Conservation (phyloP, 768 basidiomycete genomes). For the Xerocomellus chrysenteron region DNA sequence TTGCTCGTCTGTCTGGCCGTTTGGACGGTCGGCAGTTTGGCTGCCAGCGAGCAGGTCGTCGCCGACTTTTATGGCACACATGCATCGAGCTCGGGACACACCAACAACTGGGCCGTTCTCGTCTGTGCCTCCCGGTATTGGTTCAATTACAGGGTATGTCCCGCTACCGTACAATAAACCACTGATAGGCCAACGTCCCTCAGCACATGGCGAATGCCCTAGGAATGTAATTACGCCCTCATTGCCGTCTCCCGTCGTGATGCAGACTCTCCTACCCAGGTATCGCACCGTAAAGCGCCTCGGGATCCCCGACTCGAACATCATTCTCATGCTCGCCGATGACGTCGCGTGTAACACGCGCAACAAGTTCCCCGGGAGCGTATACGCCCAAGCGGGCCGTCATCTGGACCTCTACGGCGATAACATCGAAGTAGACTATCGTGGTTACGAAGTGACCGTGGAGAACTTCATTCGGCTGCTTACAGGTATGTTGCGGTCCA, state of each 20-base stretch:
- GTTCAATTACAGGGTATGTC: constrained; percentile 95
- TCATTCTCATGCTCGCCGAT: constrained; percentile 98
- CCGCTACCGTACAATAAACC: background rate
- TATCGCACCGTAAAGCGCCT: constrained; percentile 98
- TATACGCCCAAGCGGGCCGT: constrained; percentile 85
- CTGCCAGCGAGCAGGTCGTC: constrained; percentile 38
- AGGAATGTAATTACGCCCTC: constrained; percentile 70
- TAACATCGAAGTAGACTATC: constrained; percentile 96
- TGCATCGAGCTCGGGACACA: constrained; percentile 52
- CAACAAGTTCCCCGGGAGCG: constrained; percentile 88
- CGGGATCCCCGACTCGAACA: constrained; percentile 97
- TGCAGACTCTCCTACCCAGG: constrained; percentile 44
- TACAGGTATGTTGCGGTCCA: constrained; percentile 62
- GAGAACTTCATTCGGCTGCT: constrained; percentile 92
- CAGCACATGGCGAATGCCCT: constrained; percentile 99
- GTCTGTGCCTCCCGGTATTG: constrained; percentile 94
- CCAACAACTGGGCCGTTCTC: constrained; percentile 98
- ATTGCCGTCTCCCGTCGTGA: background rate
- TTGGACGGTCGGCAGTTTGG: constrained; percentile 35
- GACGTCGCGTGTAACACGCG: constrained; percentile 92
- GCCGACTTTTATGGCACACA: constrained; percentile 48
- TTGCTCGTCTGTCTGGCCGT: constrained; percentile 35
- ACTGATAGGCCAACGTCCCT: background rate
- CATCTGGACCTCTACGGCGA: constrained; percentile 91
- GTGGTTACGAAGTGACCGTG: constrained; percentile 97